Percentiles rank a stretch among this genome's conserved stretches.
phyloP scores from a whole-genome alignment of 2,329 filamentous ascomycete species.

The Teratosphaeria viscida region DNA sequence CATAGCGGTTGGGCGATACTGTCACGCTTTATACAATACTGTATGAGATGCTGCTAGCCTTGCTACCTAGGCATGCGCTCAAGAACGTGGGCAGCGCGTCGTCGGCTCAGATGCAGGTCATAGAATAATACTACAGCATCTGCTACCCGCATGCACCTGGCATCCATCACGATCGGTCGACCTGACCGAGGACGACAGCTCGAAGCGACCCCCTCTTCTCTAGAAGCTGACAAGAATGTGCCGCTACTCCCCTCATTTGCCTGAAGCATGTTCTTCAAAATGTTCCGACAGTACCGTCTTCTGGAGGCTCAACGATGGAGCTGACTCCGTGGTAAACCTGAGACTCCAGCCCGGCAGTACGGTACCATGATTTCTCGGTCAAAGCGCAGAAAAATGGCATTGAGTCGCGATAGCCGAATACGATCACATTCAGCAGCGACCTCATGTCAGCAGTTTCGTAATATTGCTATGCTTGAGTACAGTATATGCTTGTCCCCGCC shows the following conservation, averaged over 20 bases:
- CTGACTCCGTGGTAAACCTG: not conserved
- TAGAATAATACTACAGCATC: not conserved
- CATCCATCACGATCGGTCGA: not conserved
- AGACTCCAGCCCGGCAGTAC: not conserved
- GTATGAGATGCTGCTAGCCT: too few species aligned
- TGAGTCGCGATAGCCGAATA: not conserved
- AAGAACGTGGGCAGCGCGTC: not conserved
- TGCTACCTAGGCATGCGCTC: too few species aligned
- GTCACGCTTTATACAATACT: too few species aligned
- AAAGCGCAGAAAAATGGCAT: not conserved
- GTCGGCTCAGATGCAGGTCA: not conserved
- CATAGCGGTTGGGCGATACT: too few species aligned
- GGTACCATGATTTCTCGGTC: not conserved
- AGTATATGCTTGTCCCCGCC: not conserved
- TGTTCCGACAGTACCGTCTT: not conserved
- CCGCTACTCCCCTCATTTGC: not conserved
- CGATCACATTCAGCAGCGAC: not conserved
- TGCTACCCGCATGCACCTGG: not conserved
- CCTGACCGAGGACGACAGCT: not conserved
- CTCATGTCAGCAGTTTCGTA: not conserved
- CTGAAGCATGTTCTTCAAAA: not conserved
- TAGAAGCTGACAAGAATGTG: not conserved
- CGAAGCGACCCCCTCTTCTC: not conserved
- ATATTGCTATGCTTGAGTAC: not conserved
- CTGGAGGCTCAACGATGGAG: not conserved